Evolutionary conservation across 345 rosid genomes (phyloP).

Genomic region (Excoecaria agallocha): DNA sequence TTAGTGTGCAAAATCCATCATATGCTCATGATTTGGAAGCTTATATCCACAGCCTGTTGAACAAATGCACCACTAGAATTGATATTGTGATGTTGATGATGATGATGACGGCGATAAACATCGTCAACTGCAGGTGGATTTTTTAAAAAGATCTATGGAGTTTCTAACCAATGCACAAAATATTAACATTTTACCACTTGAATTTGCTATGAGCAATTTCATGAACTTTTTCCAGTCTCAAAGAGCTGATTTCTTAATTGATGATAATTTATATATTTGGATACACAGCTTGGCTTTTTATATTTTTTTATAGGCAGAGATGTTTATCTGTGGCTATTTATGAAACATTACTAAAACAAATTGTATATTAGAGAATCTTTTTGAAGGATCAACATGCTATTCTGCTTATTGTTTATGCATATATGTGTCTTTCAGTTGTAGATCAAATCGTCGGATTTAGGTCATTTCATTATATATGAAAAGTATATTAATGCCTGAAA

Average conservation of each 20-base stretch:
- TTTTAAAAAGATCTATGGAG: not conserved
- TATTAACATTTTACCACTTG: constrained; percentile 4
- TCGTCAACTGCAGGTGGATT: not conserved
- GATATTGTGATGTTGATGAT: not conserved
- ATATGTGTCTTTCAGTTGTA: too few relatives aligned
- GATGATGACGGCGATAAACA: not conserved
- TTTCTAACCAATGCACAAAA: constrained; percentile 6
- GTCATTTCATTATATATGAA: too few relatives aligned
- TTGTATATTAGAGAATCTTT: too few relatives aligned
- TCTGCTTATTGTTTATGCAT: too few relatives aligned
- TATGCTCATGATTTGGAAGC: constrained; percentile 74
- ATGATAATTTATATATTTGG: constrained; percentile 16
- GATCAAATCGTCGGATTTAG: too few relatives aligned
- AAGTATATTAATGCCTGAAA: too few relatives aligned
- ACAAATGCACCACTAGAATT: constrained; percentile 25
- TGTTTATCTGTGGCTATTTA: not conserved
- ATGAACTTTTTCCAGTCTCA: constrained; percentile 15
- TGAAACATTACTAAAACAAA: not conserved
- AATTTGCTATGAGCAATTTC: constrained; percentile 9
- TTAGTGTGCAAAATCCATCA: constrained; percentile 66
- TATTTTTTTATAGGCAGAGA: constrained; percentile 11
- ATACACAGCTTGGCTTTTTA: constrained; percentile 23
- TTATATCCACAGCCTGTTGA: constrained; percentile 52
- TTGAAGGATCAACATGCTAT: too few relatives aligned
- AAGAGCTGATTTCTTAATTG: constrained; percentile 12